Evolutionary conservation across 345 rosid species (phyloP).

Genomic region (Linum trigynum): DNA sequence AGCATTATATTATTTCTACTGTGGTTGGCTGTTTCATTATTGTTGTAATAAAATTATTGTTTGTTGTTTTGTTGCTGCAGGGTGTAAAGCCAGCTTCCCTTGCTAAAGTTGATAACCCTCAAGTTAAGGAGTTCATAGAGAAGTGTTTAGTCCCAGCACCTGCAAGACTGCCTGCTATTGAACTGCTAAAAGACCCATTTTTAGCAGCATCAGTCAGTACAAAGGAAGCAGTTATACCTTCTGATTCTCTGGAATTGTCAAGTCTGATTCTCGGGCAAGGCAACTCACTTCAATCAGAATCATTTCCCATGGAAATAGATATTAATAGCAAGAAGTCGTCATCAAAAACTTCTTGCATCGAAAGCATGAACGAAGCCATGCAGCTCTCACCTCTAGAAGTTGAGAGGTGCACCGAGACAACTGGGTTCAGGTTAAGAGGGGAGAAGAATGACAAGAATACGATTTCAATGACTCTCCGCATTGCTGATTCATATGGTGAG

Average conservation of each 20-base stretch:
- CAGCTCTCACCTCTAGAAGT: slow-evolving; percentile 43
- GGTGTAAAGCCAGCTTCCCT: slow-evolving; percentile 20
- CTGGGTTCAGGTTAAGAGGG: slow-evolving; percentile 17
- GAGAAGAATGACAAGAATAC: slow-evolving; percentile 15
- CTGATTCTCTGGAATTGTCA: slow-evolving; percentile 51
- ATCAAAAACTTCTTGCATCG: slow-evolving; percentile 2
- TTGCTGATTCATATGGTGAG: slow-evolving; percentile 19
- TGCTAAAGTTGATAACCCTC: slow-evolving; percentile 15
- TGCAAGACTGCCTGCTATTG: slow-evolving; percentile 11
- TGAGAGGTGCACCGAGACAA: slow-evolving; percentile 47
- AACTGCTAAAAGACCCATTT: slow-evolving; percentile 19
- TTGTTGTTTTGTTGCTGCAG: not conserved
- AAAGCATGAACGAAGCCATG: slow-evolving; percentile 15
- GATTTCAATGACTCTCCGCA: slow-evolving; percentile 16
- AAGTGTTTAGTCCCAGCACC: slow-evolving; percentile 20
- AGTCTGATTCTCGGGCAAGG: slow-evolving; percentile 41
- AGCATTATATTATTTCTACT: not conserved
- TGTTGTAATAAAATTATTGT: not conserved
- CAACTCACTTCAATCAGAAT: not conserved
- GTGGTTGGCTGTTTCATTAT: not conserved
- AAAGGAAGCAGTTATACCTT: slow-evolving; percentile 33
- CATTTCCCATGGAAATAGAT: slow-evolving; percentile 20
- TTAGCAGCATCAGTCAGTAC: slow-evolving; percentile 6
- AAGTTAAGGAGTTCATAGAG: slow-evolving; percentile 11
- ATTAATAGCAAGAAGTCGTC: slow-evolving; percentile 9